Base-by-base conservation (phyloP, 176 grass and related monocot genomes). In the Carex littledalei region DNA sequence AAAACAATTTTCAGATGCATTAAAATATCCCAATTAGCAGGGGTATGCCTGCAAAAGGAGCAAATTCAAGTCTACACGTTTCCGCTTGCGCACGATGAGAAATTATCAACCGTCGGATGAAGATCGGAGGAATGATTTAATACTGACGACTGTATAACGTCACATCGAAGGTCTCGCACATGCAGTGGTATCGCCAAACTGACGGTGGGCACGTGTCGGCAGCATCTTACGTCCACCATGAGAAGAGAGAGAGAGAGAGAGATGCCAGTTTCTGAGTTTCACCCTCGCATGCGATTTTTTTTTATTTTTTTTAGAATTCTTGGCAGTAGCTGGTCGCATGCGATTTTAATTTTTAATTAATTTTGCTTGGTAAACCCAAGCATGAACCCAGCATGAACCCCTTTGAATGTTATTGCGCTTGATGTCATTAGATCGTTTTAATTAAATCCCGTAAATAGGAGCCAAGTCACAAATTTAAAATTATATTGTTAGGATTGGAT, bases 121-220 rank as follows among this genome's bases (percentile, higher is more conserved):
- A 55, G 41, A 86, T 80, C 72, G 37, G 64, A 78, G 15, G 84
- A 14, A 78, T 14, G 34, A 63, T 13, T 4, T 6, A 50, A 67
- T 4, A 16, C 41, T 82, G 80, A 82, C 20, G 80, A 82, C 16
- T 50, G 3, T 3, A 82, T 26, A 24, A 13, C 80, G 80, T 82
- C 80, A 82, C 60, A 82, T 86, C 12, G 41, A 14, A 24, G 5
- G 73, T 55, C 62, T 66, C 58, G 58, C 56, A 66, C 70, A 71
- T 86, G 73, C 31, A 3, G 61, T 47, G 34, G 71, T 47, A 35
- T 43, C 14, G 41, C 4, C 74, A 59, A 86, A 62, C 67, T 20
- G 73, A 64, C 58, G 75, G 73, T 80, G 84, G 13, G 77, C 84
- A 80, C 84, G 75, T 80, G 84, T 80, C 84, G 10, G 60, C 34